Evolutionary conservation across 2,329 filamentous ascomycete genomes (phyloP), one percentile per base, ranked within the genome.

Genomic region (Arthroderma sp.): DNA sequence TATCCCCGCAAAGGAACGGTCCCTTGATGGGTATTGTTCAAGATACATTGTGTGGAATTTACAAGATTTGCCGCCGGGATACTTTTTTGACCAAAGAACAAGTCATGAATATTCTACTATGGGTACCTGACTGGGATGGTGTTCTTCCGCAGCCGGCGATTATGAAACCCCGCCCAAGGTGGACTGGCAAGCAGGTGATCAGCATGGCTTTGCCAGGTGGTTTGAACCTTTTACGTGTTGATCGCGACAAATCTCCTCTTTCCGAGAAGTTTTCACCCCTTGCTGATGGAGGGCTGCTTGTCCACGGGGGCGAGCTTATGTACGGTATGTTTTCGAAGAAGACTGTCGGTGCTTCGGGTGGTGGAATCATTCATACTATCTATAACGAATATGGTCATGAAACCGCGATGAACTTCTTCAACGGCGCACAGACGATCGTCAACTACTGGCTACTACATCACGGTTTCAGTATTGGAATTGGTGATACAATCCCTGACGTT

Each of bases 21-120:
- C 93, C 91, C 39, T 74, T 98, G 46, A 99, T 99, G 93, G 93
- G 93, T 78, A 96, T 98, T 54, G 91, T 98, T 22, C 91, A 99
- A 64, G 91, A 99, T 65, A 94, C 89, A 27, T 74, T 99, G 48
- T 91, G 88, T 54, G 91, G 93, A 67, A 82, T 87, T 37, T 98
- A 95, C 77, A 98, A 98, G 71, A 80, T 99, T 54, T 94, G 84
- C 57, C 83, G 87, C 55, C 81, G 88, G 61, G 91, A 98, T 63
- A 80, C 86, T 29, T 95, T 98, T 68, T 68, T 98, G 48, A 83
- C 78, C 46, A 88, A 89, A 62, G 83, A 94, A 54, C 75, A 88
- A 61, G 83, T 98, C 52, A 96, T 95, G 87, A 93, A 95, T 63
- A 76, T 94, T 54, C 82, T 98, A 72, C 75, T 99, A 53, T 98